A percentile compares a stretch with the other conserved stretches of the same genome.
phyloP scores from a whole-genome alignment of 2,329 filamentous ascomycete species.

The Cordyceps militaris region DNA sequence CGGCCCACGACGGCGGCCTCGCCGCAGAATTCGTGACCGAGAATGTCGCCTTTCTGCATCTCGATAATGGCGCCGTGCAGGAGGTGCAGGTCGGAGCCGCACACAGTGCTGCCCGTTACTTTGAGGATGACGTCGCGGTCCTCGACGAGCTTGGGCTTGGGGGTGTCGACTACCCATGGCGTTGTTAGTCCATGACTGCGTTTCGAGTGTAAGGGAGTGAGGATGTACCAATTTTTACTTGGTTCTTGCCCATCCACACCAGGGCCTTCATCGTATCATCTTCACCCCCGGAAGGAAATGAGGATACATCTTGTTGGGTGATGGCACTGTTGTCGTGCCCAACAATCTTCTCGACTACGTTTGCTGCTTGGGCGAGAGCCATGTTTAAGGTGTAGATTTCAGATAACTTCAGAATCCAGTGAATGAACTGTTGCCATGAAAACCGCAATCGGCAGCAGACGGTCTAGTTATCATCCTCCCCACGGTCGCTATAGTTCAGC shows the following conservation, averaged over 20 bases:
- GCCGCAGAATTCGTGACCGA: constrained; percentile 57
- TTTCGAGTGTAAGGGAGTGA: not conserved
- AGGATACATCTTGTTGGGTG: constrained; percentile 59
- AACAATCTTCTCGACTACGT: constrained; percentile 56
- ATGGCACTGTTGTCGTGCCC: constrained; percentile 60
- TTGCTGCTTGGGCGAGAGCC: constrained; percentile 60
- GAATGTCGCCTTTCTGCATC: constrained; percentile 57
- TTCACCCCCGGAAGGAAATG: constrained; percentile 47
- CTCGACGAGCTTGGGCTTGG: constrained; percentile 67
- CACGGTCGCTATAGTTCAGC: too few species aligned
- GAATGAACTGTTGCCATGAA: too few species aligned
- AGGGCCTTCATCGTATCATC: constrained; percentile 70
- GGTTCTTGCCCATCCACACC: constrained; percentile 76
- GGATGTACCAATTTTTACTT: constrained; percentile 54
- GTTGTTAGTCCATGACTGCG: not conserved
- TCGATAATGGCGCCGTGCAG: constrained; percentile 50
- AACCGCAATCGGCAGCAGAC: too few species aligned
- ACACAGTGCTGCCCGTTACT: constrained; percentile 58
- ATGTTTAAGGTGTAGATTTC: constrained; percentile 28
- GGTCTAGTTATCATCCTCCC: too few species aligned
- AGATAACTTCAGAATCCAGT: too few species aligned
- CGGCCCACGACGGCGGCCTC: constrained; percentile 50
- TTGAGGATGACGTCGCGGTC: constrained; percentile 71
- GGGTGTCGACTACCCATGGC: constrained; percentile 45
- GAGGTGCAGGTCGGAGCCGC: constrained; percentile 53